Base-by-base conservation (phyloP, 805 yeast species). In the Candida chauliodis region DNA sequence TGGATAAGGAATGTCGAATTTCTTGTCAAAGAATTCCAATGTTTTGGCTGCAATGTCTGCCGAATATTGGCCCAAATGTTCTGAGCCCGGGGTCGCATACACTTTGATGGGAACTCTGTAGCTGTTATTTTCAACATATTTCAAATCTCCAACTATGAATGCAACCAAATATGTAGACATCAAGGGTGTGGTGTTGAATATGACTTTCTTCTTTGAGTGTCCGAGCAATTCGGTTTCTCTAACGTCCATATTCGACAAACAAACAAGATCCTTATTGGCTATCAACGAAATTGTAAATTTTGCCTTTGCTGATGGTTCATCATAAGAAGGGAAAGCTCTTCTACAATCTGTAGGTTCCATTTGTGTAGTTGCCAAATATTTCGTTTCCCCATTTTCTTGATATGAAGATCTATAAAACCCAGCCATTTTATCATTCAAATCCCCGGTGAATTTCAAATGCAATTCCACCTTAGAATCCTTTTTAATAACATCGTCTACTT, bases 91-190 rank as follows among this genome's bases (percentile, higher is more conserved):
- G 19, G 93, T 83, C 25, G 93, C 78, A 61, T 83, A 85, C 18
- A 83, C 89, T 58, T 84, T 77, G 38, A 85, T 85, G 18, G 95
- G 95, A 36, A 84, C 75, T 56, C 79, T 72, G 66, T 79, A 80
- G 42, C 76, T 73, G 40, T 69, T 70, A 49, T 71, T 75, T 59
- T 84, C 91, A 36, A 83, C 81, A 56, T 80, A 83, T 48, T 75
- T 78, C 58, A 85, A 76, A 53, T 85, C 93, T 43, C 93, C 93
- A 34, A 81, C 83, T 45, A 84, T 81, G 62, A 84, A 85, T 2
- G 93, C 95, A 30, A 84, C 84, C 59, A 85, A 71, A 56, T 85
- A 85, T n/a, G 93, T 84, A 31, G 90, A 81, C 86, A 85, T 83
- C 49, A 77, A 59, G 13, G 95, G 95, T 20, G 93, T 80, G n/a